A percentile compares a stretch with the other conserved stretches of the same genome.
Conservation (phyloP, 2,329 filamentous ascomycete genomes). For the Lojkania enalia region DNA sequence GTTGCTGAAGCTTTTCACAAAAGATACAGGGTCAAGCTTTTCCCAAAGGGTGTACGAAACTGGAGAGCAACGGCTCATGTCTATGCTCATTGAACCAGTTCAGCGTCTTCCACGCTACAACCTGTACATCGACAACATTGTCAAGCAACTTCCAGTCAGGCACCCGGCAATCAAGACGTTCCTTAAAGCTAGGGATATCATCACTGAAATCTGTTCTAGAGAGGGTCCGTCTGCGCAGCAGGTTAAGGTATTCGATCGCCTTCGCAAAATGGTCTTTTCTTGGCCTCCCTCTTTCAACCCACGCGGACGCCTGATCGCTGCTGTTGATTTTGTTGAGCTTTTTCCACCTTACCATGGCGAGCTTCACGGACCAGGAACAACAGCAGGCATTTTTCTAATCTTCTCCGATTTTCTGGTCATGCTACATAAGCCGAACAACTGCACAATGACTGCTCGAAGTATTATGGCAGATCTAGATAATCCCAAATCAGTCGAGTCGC, state of each 20-base stretch:
- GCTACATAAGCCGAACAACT: conserved; percentile 68
- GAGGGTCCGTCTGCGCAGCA: conserved; percentile 73
- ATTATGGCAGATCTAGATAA: conserved; percentile 85
- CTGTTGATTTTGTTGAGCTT: conserved; percentile 78
- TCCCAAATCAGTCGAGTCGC: conserved; percentile 55
- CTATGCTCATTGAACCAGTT: conserved; percentile 92
- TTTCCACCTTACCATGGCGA: conserved; percentile 68
- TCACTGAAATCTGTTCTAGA: conserved; percentile 95
- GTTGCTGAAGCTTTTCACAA: conserved; percentile 76
- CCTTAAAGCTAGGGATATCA: conserved; percentile 87
- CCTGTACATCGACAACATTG: conserved; percentile 93
- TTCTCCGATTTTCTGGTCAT: conserved; percentile 83
- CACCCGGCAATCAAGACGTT: conserved; percentile 83
- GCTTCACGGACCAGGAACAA: conserved; percentile 49
- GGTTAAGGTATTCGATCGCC: conserved; percentile 70
- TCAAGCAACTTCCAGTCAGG: conserved; percentile 79
- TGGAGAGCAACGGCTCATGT: conserved; percentile 88
- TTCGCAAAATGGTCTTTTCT: conserved; percentile 74
- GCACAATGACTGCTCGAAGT: conserved; percentile 71
- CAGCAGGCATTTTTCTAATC: conserved; percentile 72
- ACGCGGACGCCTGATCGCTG: conserved; percentile 76
- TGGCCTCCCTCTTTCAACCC: conserved; percentile 76
- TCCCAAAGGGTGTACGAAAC: conserved; percentile 77
- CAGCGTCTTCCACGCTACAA: conserved; percentile 94
- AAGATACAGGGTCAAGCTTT: conserved; percentile 77